Conservation (phyloP, 2,329 filamentous ascomycete genomes). For the Annulohypoxylon truncatum region DNA sequence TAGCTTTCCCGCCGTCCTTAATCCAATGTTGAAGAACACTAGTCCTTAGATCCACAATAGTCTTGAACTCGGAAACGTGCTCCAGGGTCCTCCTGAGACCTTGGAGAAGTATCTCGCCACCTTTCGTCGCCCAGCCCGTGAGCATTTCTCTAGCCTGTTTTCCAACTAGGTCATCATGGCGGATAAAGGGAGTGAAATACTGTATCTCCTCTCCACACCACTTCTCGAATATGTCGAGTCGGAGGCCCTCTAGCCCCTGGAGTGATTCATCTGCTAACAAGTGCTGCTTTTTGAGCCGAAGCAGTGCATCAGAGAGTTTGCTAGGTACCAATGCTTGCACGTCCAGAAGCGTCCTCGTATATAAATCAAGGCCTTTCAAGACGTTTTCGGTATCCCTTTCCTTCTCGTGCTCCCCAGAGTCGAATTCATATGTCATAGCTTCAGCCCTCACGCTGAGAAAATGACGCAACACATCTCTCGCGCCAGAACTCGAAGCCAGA, state of each 20-base stretch:
- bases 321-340: constrained; percentile 81
- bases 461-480: constrained; percentile 80
- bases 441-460: constrained; percentile 80
- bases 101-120: constrained; percentile 68
- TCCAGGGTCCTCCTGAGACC: constrained; percentile 71
- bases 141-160: constrained; percentile 70
- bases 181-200: constrained; percentile 88
- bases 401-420: constrained; percentile 58
- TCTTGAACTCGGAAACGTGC: constrained; percentile 72
- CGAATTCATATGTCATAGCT: constrained; percentile 73
- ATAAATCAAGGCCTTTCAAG: constrained; percentile 75
- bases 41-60: constrained; percentile 76
- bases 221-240: constrained; percentile 79
- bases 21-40: constrained; percentile 81
- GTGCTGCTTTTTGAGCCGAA: constrained; percentile 74
- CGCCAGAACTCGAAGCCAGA: constrained; percentile 81
- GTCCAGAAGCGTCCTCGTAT: constrained; percentile 80
- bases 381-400: constrained; percentile 61
- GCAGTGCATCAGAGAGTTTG: constrained; percentile 76
- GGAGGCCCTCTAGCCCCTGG: constrained; percentile 73
- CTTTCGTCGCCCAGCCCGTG: constrained; percentile 71
- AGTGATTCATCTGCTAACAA: constrained; percentile 79
- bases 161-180: constrained; percentile 79
- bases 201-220: constrained; percentile 88
- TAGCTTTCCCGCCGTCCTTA: constrained; percentile 70